Evolutionary conservation across 192 early-diverging fungal genomes (phyloP).

Genomic region (Coemansia sp.): DNA sequence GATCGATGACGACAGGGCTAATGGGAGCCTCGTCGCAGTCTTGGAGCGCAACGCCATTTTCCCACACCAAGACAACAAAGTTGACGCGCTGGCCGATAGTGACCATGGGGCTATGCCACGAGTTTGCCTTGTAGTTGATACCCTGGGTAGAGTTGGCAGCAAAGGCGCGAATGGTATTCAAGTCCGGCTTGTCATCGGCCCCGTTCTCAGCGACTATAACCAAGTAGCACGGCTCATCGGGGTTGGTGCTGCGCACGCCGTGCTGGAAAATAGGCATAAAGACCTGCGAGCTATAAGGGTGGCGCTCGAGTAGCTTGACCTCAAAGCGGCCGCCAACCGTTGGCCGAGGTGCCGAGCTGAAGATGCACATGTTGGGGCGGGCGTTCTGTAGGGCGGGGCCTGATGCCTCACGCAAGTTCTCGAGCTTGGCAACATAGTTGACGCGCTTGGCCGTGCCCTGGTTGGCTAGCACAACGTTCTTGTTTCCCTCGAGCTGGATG

Average conservation of each 20-base stretch:
- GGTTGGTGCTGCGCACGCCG: slow-evolving; percentile 18
- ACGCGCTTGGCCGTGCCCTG: slow-evolving; percentile 74
- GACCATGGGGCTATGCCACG: slow-evolving; percentile 93
- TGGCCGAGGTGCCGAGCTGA: slow-evolving; percentile 51
- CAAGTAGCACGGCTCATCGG: slow-evolving; percentile 58
- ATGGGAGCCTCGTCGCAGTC: slow-evolving; percentile 68
- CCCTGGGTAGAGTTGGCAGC: slow-evolving; percentile 69
- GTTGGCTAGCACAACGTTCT: slow-evolving; percentile 59
- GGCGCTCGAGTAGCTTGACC: slow-evolving; percentile 77
- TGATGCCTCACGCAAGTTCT: slow-evolving; percentile 49
- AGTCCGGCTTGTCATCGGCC: slow-evolving; percentile 66
- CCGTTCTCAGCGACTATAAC: slow-evolving; percentile 81
- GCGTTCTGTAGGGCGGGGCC: slow-evolving; percentile 34
- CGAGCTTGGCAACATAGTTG: slow-evolving; percentile 62
- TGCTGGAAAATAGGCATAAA: slow-evolving; percentile 74
- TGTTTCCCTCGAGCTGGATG: slow-evolving; percentile 57
- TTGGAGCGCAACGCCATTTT: slow-evolving; percentile 68
- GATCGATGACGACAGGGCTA: slow-evolving; percentile 30
- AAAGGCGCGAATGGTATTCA: slow-evolving; percentile 72
- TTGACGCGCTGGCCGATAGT: slow-evolving; percentile 60
- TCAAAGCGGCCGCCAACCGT: slow-evolving; percentile 52
- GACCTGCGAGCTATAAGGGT: slow-evolving; percentile 78
- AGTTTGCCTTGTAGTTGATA: slow-evolving; percentile 76
- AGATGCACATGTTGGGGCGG: slow-evolving; percentile 70
- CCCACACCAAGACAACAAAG: slow-evolving; percentile 77